These are phyloP conservation scores for Colletotrichum sp. DNA, from an alignment of 2,329 filamentous ascomycete species.

Conservation along the genomic window DNA sequence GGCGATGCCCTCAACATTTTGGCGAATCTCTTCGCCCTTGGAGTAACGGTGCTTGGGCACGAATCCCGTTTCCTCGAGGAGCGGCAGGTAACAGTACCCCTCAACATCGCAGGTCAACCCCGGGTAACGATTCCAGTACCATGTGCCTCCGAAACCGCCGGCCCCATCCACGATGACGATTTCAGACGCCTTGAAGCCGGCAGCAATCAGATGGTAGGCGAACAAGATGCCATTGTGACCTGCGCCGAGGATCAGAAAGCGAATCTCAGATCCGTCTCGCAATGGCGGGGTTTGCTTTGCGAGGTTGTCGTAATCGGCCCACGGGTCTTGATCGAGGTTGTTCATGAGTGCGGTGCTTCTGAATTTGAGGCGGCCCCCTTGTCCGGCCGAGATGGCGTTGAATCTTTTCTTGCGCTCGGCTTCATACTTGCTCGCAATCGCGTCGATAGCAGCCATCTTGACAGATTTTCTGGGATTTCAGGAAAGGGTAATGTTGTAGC, in stretches of 20 bases:
- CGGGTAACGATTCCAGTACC: constrained; percentile 58
- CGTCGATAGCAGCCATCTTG: neutral
- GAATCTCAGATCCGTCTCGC: neutral
- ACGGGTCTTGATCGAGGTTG: neutral
- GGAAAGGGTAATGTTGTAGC: neutral
- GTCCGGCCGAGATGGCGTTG: neutral
- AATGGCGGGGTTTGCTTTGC: neutral
- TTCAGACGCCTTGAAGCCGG: constrained; percentile 24
- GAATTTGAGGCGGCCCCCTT: neutral
- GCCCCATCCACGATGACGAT: constrained; percentile 45
- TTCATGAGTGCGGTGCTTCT: neutral
- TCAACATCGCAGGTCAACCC: constrained; percentile 63
- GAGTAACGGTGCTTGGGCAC: constrained; percentile 32
- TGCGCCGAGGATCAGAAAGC: neutral
- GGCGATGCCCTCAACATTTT: constrained; percentile 46
- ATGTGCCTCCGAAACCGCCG: constrained; percentile 53
- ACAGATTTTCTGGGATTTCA: neutral
- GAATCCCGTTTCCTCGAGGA: constrained; percentile 10
- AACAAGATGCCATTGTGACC: neutral
- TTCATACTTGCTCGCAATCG: neutral
- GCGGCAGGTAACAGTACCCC: constrained; percentile 26
- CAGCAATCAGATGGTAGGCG: neutral
- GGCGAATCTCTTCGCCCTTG: constrained; percentile 38
- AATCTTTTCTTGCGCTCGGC: neutral
- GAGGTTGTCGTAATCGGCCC: neutral